A percentile compares a stretch with the other conserved stretches of the same genome.
Evolutionary conservation across 495 filamentous ascomycete genomes (phyloP).

Genomic region (Terfezia claveryi): DNA sequence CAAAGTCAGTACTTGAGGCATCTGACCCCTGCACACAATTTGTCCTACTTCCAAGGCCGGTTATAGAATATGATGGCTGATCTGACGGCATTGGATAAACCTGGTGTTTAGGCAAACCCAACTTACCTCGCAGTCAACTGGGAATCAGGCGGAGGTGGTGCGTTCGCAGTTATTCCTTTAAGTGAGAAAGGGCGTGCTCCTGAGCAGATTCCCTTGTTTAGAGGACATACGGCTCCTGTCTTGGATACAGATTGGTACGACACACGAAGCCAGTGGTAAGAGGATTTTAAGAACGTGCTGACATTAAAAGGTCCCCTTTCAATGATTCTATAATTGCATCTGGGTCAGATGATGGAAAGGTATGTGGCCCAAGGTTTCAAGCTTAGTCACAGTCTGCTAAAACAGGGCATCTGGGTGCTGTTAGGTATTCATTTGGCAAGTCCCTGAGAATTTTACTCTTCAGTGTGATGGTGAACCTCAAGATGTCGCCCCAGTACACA

Average conservation of each 20-base stretch:
- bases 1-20: conserved; percentile 37
- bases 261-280: conserved; percentile 6
- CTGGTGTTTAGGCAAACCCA: conserved; percentile 53
- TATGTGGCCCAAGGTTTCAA: neutral
- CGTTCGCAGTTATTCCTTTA: conserved; percentile 88
- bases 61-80: neutral
- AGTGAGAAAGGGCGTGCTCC: conserved; percentile 72
- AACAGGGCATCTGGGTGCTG: neutral
- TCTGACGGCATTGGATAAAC: neutral
- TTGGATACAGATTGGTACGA: conserved; percentile 92
- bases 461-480: conserved; percentile 56
- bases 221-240: conserved; percentile 84
- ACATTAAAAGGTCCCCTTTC: conserved; percentile 59
- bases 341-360: conserved; percentile 84
- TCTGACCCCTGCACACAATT: conserved; percentile 13
- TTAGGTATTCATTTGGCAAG: conserved; percentile 70
- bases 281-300: conserved; percentile 10
- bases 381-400: conserved; percentile 20
- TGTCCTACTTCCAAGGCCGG: conserved; percentile 1
- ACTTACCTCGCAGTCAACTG: conserved; percentile 92
- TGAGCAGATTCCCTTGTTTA: conserved; percentile 82
- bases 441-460: conserved; percentile 70
- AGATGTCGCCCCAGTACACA: conserved; percentile 60
- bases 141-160: conserved; percentile 90
- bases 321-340: conserved; percentile 84